A percentile compares a stretch with the other conserved stretches of the same genome.
phyloP scores from a whole-genome alignment of 1,139 yeast species.

The Eremothecium gossypii region DNA sequence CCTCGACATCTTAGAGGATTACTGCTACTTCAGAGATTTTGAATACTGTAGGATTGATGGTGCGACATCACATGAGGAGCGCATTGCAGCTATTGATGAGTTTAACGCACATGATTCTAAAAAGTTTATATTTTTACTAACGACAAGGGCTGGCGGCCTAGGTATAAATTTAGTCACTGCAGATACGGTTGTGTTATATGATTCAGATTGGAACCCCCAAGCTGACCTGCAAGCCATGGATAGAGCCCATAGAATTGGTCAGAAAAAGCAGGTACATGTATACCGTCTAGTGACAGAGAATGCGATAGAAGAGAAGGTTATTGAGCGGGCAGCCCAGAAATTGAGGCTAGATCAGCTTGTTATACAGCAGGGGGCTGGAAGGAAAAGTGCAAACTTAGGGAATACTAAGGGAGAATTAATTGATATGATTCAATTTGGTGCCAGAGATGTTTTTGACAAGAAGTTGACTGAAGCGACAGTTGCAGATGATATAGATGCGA shows the following conservation, averaged over 20 bases:
- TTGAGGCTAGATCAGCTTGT: conserved; percentile 87
- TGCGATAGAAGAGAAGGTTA: conserved; percentile 92
- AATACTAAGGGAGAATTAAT: conserved; percentile 74
- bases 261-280: conserved; percentile 89
- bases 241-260: conserved; percentile 97
- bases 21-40: conserved; percentile 74
- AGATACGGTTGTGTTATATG: conserved; percentile 80
- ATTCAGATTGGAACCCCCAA: conserved; percentile 98
- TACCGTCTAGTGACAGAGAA: conserved; percentile 88
- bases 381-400: conserved; percentile 39
- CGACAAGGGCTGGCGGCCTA: conserved; percentile 98
- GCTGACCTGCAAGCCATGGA: conserved; percentile 99
- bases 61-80: conserved; percentile 86
- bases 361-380: conserved; percentile 73
- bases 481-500: conserved; percentile 48
- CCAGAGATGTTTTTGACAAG: conserved; percentile 61
- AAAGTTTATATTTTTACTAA: conserved; percentile 75
- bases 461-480: conserved; percentile 26
- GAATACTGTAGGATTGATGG: conserved; percentile 93
- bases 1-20: conserved; percentile 86
- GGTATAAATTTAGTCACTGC: conserved; percentile 94
- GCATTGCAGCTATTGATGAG: conserved; percentile 87
- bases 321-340: conserved; percentile 94
- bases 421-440: conserved; percentile 96
- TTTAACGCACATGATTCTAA: conserved; percentile 75